A percentile compares a stretch with the other conserved stretches of the same genome.
These are phyloP conservation scores for Globisporangium mamillatum DNA, from an alignment of 352 stramenopile genomes.

Conservation along the genomic window DNA sequence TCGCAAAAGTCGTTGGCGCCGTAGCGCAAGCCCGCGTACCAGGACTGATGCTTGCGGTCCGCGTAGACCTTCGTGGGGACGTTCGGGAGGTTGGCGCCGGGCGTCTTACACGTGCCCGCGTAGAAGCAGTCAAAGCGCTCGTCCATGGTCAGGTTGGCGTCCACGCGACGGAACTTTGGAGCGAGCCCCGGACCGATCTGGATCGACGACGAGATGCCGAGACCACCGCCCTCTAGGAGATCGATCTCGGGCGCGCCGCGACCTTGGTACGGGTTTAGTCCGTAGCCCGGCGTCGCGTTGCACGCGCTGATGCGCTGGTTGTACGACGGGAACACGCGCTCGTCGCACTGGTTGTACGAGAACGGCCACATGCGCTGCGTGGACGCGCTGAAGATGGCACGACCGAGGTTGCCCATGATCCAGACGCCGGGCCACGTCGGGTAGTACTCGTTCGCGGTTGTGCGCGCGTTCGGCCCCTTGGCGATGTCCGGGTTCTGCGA, in stretches of 20 bases:
- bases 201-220: constrained; percentile 70
- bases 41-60: constrained; percentile 35
- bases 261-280: constrained; percentile 85
- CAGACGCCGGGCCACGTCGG: constrained; percentile 93
- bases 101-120: constrained; percentile 34
- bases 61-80: constrained; percentile 47
- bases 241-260: constrained; percentile 95
- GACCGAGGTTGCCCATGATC: constrained; percentile 94
- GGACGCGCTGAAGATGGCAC: constrained; percentile 92
- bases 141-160: constrained; percentile 29
- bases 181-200: constrained; percentile 68
- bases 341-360: constrained; percentile 91
- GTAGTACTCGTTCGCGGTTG: constrained; percentile 38
- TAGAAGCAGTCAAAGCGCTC: constrained; percentile 41
- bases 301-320: constrained; percentile 88
- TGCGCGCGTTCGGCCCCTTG: constrained; percentile 68
- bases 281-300: constrained; percentile 88
- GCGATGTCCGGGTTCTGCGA: constrained; percentile 56
- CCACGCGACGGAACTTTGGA: constrained; percentile 39
- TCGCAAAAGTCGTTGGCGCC: constrained; percentile 54
- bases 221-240: constrained; percentile 87
- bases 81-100: constrained; percentile 52
- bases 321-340: constrained; percentile 73
- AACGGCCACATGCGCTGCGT: constrained; percentile 95
- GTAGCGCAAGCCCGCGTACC: constrained; percentile 62